Base-by-base conservation (phyloP, 2,329 filamentous ascomycete genomes). In the Fonsecaea erecta region DNA sequence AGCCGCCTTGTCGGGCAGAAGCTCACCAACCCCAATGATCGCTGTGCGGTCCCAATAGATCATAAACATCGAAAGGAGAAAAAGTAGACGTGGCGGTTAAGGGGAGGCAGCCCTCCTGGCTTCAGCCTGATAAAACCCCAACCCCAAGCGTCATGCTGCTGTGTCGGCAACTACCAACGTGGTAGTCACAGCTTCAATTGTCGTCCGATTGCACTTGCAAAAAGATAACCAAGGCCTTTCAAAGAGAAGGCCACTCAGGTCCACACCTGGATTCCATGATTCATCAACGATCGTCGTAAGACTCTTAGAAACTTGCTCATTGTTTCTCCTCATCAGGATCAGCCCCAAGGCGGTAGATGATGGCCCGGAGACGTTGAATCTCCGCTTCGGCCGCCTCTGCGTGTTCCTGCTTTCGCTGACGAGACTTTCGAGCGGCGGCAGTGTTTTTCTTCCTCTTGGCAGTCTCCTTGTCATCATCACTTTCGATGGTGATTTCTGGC, bases 381-480 rank as follows among this genome's bases (percentile, higher is more conserved):
- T 72, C 71, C 18, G 66, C 58, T 79, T 93, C 89, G 30, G 95
- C 82, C 63, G 89, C 86, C 66, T 92, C 88, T 64, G 93, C 82
- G 72, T 88, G 85, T 75, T 88, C 83, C 65, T 90, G 88, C 81
- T 95, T 95, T 70, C 91, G 88, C 75, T 92, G 89, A 59, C 92
- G 88, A 68, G 91, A 95, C 81, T 96, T 96, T 73, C 92, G 91
- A 73, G 92, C 92, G 24, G 92, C 92, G 76, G 94, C 85, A 43
- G 92, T 95, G 77, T 96, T 96, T 73, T 92, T 89, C 57, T 92
- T 92, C 76, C 92, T 89, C 86, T 96, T 96, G 84, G 94, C 86
- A 26, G 90, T 91, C n/a, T 90, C 77, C 28, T 83, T 85, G 75
- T 96, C 92, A 58, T 76, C 81, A 0, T 88, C 87, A 71, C 95